These are phyloP conservation scores for Geotrichum cucujoidarum DNA, from an alignment of 1,139 yeast genomes.

Conservation along the genomic window DNA sequence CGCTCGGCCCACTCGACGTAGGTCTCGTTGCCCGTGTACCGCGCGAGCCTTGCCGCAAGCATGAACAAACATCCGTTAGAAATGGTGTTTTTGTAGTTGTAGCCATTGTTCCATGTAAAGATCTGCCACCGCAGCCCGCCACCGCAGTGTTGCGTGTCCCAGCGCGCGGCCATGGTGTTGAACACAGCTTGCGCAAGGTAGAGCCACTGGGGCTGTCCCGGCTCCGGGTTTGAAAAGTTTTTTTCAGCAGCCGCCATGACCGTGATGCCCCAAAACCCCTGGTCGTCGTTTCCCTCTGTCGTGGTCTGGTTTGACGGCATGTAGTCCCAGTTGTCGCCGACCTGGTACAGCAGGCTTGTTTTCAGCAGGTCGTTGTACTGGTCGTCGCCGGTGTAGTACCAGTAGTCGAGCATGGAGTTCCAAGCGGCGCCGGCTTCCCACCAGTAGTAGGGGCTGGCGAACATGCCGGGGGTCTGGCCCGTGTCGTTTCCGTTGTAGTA, in stretches of 20 bases:
- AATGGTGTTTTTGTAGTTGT: slow-evolving; percentile 85
- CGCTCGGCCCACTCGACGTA: slow-evolving; percentile 80
- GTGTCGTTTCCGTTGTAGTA: slow-evolving; percentile 58
- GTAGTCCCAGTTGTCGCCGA: slow-evolving; percentile 62
- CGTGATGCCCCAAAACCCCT: slow-evolving; percentile 85
- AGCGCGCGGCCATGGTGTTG: slow-evolving; percentile 82
- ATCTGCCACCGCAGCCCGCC: slow-evolving; percentile 98
- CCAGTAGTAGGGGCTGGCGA: slow-evolving; percentile 78
- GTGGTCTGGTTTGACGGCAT: slow-evolving; percentile 71
- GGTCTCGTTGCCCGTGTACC: slow-evolving; percentile 66
- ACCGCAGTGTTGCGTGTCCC: slow-evolving; percentile 70
- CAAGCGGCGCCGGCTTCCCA: slow-evolving; percentile 93
- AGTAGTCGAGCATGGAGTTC: slow-evolving; percentile 71
- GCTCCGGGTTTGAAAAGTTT: slow-evolving; percentile 62
- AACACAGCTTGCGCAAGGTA: slow-evolving; percentile 73
- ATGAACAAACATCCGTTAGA: slow-evolving; percentile 89
- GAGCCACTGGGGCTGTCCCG: slow-evolving; percentile 57
- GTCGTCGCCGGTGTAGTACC: slow-evolving; percentile 57
- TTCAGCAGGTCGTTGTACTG: slow-evolving; percentile 53
- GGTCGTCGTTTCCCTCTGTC: slow-evolving; percentile 89
- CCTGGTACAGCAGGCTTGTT: slow-evolving; percentile 58
- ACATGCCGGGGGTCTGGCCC: slow-evolving; percentile 66
- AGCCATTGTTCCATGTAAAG: slow-evolving; percentile 90
- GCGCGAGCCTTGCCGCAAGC: slow-evolving; percentile 78
- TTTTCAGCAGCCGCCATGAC: slow-evolving; percentile 80